Base-by-base conservation (phyloP, 768 basidiomycete species). In the Hypholoma fasciculare region DNA sequence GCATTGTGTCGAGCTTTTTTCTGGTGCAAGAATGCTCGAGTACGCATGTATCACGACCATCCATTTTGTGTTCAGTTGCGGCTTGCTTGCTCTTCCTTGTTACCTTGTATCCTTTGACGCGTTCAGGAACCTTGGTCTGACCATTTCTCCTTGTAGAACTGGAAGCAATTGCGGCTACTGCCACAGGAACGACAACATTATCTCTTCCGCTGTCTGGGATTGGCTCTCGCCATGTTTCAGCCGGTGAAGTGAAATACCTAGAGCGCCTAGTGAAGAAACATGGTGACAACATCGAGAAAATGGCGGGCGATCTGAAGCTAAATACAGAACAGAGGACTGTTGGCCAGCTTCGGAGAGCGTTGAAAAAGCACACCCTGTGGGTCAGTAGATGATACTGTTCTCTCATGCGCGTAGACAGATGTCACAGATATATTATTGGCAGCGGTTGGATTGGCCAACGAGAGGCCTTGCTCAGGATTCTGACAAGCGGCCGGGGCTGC, bases 241-340 rank as follows among this genome's bases (percentile, higher is more conserved):
- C 71, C 11, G 87, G 88, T 2, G 94, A 98, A 73, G 70, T 78
- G 56, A 74, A 72, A 46, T 91, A 89, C 71, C 77, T 98, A 43
- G 71, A 75, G 57, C 74, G 81, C 43, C 80, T 98, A 27, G 83
- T 92, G 12, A 71, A 72, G 42, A 88, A 82, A 71, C 78, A 98
- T 73, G 90, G 88, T 1, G 74, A 78, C 30, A 88, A 98, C 74
- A 74, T 88, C 20, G 81, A 83, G 27, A 77, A 73, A 49, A 98
- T 97, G 95, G 84, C 86, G 11, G 77, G 79, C 63, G 96, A 98
- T 74, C 76, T 85, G 58, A 88, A 80, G 72, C 71, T 90, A 58
- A 98, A 98, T 70, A 74, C 82, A 14, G 88, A 87, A 71, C 96
- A 98, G 75, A 83, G 88, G 67, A 97, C 94, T 2, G 81, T 78